Conservation (phyloP, 768 basidiomycete species). For the Mycena pura region DNA sequence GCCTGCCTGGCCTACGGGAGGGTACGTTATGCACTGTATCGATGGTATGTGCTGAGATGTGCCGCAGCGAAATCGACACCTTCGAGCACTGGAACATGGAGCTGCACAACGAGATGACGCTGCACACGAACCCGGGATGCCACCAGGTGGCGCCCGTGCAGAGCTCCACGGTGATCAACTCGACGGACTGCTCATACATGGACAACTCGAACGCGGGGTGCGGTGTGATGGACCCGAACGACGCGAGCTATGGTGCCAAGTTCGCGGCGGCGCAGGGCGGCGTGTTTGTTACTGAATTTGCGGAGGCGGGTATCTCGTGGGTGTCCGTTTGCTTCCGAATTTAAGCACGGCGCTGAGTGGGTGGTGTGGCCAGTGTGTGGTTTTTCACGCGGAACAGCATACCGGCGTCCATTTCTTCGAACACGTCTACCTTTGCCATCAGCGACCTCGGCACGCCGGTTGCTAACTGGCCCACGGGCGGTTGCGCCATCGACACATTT, state of each 20-base stretch:
- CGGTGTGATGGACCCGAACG: slow-evolving; percentile 58
- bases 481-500: slow-evolving; percentile 59
- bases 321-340: slow-evolving; percentile 29
- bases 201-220: slow-evolving; percentile 70
- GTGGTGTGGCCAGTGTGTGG: slow-evolving; percentile 59
- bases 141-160: slow-evolving; percentile 55
- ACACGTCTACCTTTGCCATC: slow-evolving; percentile 60
- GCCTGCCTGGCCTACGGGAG: slow-evolving; percentile 66
- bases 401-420: slow-evolving; percentile 53
- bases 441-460: slow-evolving; percentile 68
- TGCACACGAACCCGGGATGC: slow-evolving; percentile 75
- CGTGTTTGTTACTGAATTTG: slow-evolving; percentile 77
- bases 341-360: neutral
- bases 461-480: slow-evolving; percentile 67
- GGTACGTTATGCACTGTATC: slow-evolving; percentile 39
- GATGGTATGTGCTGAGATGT: neutral
- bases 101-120: slow-evolving; percentile 67
- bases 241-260: slow-evolving; percentile 65
- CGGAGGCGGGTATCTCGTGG: slow-evolving; percentile 68
- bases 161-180: slow-evolving; percentile 57
- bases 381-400: slow-evolving; percentile 63
- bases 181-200: slow-evolving; percentile 64
- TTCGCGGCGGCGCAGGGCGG: slow-evolving; percentile 77
- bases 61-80: slow-evolving; percentile 70
- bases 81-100: slow-evolving; percentile 82